Conservation (phyloP, 352 stramenopile species). For the Plasmopara halstedii region DNA sequence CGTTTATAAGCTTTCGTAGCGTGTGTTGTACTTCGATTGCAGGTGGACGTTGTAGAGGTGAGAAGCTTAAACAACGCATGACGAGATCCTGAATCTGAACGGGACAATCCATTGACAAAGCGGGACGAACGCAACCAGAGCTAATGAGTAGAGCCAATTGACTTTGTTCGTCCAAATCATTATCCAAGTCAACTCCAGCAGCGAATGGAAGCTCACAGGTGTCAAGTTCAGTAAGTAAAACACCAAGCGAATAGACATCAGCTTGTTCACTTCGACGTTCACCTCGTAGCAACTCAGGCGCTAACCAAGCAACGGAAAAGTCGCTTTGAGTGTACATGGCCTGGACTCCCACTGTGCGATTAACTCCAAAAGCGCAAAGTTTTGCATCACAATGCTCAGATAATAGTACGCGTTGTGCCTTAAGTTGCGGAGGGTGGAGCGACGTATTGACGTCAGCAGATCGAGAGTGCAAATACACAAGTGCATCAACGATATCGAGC, state of each 20-base stretch:
- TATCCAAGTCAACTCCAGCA: conserved; percentile 32
- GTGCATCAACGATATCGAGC: conserved; percentile 37
- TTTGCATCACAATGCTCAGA: conserved; percentile 40
- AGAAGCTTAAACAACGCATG: conserved; percentile 38
- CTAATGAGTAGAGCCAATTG: conserved; percentile 41
- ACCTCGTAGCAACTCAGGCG: conserved; percentile 39
- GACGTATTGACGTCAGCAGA: conserved; percentile 8
- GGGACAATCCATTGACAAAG: conserved; percentile 36
- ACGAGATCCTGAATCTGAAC: conserved; percentile 38
- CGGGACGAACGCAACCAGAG: conserved; percentile 37
- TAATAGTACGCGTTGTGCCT: conserved; percentile 36
- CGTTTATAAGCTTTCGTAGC: conserved; percentile 33
- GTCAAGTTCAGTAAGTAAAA: conserved; percentile 52
- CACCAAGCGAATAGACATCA: conserved; percentile 42
- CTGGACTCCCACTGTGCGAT: conserved; percentile 9
- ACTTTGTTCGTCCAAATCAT: conserved; percentile 29
- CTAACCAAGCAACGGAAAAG: conserved; percentile 40
- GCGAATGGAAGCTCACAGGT: conserved; percentile 43
- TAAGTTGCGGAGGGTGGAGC: conserved; percentile 30
- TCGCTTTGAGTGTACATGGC: conserved; percentile 8
- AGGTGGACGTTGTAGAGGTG: conserved; percentile 27
- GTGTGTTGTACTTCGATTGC: conserved; percentile 32
- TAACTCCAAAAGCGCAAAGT: conserved; percentile 39
- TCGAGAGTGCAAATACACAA: conserved; percentile 42
- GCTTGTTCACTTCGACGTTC: conserved; percentile 23